Base-by-base conservation (phyloP, 805 yeast species). In the Tetrapisispora pingtungensis region DNA sequence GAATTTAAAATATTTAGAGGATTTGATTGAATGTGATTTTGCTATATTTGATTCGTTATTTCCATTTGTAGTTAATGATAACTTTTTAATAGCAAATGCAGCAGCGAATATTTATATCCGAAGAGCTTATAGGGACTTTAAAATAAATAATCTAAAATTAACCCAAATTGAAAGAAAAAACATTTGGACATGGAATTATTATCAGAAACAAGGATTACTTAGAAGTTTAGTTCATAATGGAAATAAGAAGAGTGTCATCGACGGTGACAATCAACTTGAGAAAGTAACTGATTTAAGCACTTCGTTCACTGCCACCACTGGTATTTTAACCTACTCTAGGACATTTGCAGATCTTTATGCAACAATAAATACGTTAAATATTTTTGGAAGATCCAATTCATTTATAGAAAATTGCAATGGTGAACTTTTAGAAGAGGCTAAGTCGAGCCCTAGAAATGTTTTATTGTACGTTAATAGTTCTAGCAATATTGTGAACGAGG, bases 81-180 rank as follows among this genome's bases (percentile, higher is more conserved):
- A 93, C 59, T 84, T 82, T 41, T 85, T 85, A 74, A 93, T 93
- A 49, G 84, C 90, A 4, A 77, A 90, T 53, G 97, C 98, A 33
- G 97, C 98, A 32, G 87, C 95, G 36, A 97, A 94, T 68, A 95
- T 93, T 48, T 93, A 93, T 66, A 81, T 89, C 47, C 82, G 98
- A 65, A 83, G 98, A 65, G 95, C 97, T 39, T 93, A 88, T 73
- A 80, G 97, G 59, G 97, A 97, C 33, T 93, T 94, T 70, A 81
- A 86, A 34, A 81, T 93, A 49, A 81, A 84, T 43, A 83, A 81
- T 18, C 3, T 93, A 43, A 68, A 71, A 42, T 84, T 87, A 57
- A 76, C 73, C 49, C 71, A 66, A 44, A 72, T 26, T 19, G 42
- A 39, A 31, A 39, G 36, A n/a, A 19, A 39, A 22, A 18, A 20